Evolutionary conservation across 2,329 filamentous ascomycete genomes (phyloP).

Genomic region (Fusarium sp.): DNA sequence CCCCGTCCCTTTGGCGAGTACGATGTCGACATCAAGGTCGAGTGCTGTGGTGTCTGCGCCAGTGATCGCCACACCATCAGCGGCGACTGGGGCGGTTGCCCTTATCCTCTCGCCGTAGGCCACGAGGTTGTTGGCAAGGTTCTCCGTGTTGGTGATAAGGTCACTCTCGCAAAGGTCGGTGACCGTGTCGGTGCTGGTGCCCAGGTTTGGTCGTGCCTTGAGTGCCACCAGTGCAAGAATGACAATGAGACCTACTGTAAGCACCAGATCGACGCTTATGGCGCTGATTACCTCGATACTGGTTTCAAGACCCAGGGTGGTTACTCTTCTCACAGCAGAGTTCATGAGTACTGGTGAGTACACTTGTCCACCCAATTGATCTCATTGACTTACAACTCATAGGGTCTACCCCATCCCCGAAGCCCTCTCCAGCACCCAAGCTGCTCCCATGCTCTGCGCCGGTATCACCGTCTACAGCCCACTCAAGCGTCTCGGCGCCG

Average conservation of each 20-base stretch:
- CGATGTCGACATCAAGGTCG: conserved; percentile 89
- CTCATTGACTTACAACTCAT: conserved; percentile 9
- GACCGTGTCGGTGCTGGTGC: conserved; percentile 68
- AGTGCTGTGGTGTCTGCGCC: conserved; percentile 80
- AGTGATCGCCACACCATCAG: conserved; percentile 77
- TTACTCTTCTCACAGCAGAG: conserved; percentile 51
- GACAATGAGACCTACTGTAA: conserved; percentile 55
- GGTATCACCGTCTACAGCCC: conserved; percentile 84
- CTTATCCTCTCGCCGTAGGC: conserved; percentile 72
- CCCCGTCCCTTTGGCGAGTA: conserved; percentile 88
- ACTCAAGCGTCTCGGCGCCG: conserved; percentile 77
- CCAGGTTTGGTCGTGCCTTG: conserved; percentile 63
- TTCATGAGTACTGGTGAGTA: conserved; percentile 56
- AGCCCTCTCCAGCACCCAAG: conserved; percentile 67
- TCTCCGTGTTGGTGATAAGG: conserved; percentile 67
- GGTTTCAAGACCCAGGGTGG: conserved; percentile 70
- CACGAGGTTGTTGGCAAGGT: conserved; percentile 79
- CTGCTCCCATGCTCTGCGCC: conserved; percentile 85
- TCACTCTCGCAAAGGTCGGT: conserved; percentile 60
- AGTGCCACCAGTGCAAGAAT: conserved; percentile 52
- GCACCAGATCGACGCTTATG: conserved; percentile 59
- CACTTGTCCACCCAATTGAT: conserved; percentile 28
- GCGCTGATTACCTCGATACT: conserved; percentile 58
- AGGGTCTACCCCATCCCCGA: conserved; percentile 80
- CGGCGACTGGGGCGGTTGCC: conserved; percentile 72